phyloP scores from a whole-genome alignment of 2,329 filamentous ascomycete genomes.

The Talaromyces sp. region DNA sequence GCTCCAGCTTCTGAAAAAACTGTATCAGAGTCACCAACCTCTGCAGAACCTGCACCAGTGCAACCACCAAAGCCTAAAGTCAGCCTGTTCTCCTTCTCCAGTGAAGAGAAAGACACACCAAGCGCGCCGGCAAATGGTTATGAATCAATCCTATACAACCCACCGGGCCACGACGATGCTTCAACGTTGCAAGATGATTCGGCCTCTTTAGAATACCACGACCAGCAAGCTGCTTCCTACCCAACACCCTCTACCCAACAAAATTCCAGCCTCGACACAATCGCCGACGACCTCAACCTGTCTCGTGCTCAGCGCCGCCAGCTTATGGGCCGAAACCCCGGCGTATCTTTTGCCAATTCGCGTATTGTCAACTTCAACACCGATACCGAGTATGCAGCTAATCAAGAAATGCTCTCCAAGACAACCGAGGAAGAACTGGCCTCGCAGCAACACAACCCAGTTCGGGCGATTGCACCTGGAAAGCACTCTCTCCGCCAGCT shows the following conservation, averaged over 20 bases:
- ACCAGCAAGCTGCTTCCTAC: slow-evolving; percentile 1
- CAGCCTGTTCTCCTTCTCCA: slow-evolving; percentile 39
- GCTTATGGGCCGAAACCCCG: slow-evolving; percentile 67
- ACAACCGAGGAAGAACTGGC: slow-evolving; percentile 52
- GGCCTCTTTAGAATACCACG: slow-evolving; percentile 8
- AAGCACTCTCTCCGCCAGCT: slow-evolving; percentile 88
- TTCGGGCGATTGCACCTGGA: slow-evolving; percentile 74
- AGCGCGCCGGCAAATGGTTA: slow-evolving; percentile 26
- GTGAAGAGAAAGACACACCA: slow-evolving; percentile 18
- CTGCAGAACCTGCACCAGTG: slow-evolving; percentile 17
- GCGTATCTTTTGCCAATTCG: slow-evolving; percentile 42
- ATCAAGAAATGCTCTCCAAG: slow-evolving; percentile 68
- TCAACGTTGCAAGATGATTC: slow-evolving; percentile 15
- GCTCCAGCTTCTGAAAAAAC: slow-evolving; percentile 8
- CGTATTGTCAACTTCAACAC: slow-evolving; percentile 83
- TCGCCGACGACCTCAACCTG: slow-evolving; percentile 74
- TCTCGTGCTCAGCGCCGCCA: slow-evolving; percentile 72
- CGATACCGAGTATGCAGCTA: slow-evolving; percentile 78
- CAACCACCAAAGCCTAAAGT: slow-evolving; percentile 37
- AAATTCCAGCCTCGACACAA: slow-evolving; percentile 58
- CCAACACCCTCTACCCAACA: slow-evolving; percentile 8
- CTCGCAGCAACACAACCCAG: slow-evolving; percentile 66
- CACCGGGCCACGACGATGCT: slow-evolving; percentile 16
- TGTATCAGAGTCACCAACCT: slow-evolving; percentile 12
- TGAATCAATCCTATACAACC: slow-evolving; percentile 37